A percentile compares a stretch with the other conserved stretches of the same genome.
Conservation (phyloP, 805 yeast species). For the Saccharomycopsis malanga region DNA sequence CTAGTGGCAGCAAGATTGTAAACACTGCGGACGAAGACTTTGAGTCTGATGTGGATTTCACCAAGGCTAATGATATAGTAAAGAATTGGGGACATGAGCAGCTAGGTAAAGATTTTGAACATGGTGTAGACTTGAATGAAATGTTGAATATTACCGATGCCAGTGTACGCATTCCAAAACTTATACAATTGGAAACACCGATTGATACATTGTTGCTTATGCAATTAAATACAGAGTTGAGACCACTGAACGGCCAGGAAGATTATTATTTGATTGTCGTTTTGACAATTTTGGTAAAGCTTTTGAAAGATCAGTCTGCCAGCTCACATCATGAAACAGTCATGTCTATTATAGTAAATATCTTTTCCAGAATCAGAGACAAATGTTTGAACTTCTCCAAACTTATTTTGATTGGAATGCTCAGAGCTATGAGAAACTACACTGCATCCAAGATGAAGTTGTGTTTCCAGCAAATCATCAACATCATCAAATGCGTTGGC, state of each 20-base stretch:
- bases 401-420: conserved; percentile 81
- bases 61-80: conserved; percentile 12
- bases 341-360: conserved; percentile 88
- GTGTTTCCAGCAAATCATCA: conserved; percentile 82
- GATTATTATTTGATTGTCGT: conserved; percentile 96
- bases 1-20: background rate
- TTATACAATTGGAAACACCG: conserved; percentile 70
- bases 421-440: conserved; percentile 76
- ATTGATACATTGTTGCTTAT: conserved; percentile 83
- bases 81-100: conserved; percentile 21
- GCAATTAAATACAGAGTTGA: conserved; percentile 62
- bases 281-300: conserved; percentile 73
- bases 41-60: background rate
- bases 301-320: conserved; percentile 77
- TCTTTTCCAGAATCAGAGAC: conserved; percentile 81
- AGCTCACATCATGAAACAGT: conserved; percentile 85
- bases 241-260: conserved; percentile 66
- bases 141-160: conserved; percentile 40
- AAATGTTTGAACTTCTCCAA: conserved; percentile 86
- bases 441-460: conserved; percentile 76
- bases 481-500: conserved; percentile 71
- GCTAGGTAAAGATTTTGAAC: conserved; percentile 16
- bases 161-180: conserved; percentile 15
- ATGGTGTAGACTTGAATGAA: conserved; percentile 19
- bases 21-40: conserved; percentile 16